These are phyloP conservation scores for Angomonas desouzai DNA, from an alignment of 208 protist species.

Conservation along the genomic window DNA sequence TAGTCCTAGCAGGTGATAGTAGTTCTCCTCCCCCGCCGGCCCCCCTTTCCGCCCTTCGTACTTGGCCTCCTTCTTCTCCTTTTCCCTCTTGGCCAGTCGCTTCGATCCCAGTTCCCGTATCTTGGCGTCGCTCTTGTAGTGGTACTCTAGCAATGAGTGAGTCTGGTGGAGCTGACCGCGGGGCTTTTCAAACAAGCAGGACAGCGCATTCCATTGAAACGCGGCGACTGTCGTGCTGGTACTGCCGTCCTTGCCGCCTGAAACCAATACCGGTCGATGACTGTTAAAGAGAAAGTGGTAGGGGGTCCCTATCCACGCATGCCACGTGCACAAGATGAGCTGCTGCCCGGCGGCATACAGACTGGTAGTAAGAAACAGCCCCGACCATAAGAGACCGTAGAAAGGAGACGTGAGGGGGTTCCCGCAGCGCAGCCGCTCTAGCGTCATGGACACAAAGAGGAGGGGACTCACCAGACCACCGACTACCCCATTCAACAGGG, in stretches of 20 bases:
- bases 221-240: conserved; percentile 28
- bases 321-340: conserved; percentile 42
- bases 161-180: conserved; percentile 15
- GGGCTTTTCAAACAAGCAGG: conserved; percentile 41
- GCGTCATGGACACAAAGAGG: conserved; percentile 54
- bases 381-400: conserved; percentile 50
- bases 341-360: conserved; percentile 76
- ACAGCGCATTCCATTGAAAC: conserved; percentile 29
- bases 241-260: not conserved
- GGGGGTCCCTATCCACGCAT: conserved; percentile 32
- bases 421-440: conserved; percentile 44
- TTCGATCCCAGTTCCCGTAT: conserved; percentile 45
- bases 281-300: conserved; percentile 44
- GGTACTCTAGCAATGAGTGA: conserved; percentile 34
- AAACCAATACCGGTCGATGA: not conserved
- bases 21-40: conserved; percentile 30
- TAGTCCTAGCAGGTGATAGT: conserved; percentile 81
- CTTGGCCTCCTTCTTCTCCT: conserved; percentile 18
- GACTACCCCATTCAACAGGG: conserved; percentile 41
- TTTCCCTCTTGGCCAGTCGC: conserved; percentile 28
- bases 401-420: conserved; percentile 31
- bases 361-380: conserved; percentile 46
- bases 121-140: conserved; percentile 17
- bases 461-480: conserved; percentile 53
- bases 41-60: conserved; percentile 20